Evolutionary conservation across 768 basidiomycete species (phyloP).

Genomic region (Mycena maculata): DNA sequence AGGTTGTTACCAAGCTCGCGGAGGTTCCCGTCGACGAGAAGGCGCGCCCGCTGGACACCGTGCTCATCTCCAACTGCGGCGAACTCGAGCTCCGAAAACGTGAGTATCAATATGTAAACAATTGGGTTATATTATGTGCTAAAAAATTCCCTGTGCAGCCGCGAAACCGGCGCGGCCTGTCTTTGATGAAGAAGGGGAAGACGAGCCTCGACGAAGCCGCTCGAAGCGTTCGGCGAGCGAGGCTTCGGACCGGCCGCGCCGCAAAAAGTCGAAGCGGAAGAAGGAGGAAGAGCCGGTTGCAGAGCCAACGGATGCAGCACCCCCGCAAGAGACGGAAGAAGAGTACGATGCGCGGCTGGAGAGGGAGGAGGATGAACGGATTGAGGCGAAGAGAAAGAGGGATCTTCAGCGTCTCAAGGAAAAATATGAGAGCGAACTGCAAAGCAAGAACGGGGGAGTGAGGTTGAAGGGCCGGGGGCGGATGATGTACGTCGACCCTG

Average conservation of each 20-base stretch:
- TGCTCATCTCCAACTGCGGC: slow-evolving; percentile 81
- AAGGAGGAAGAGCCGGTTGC: slow-evolving; percentile 26
- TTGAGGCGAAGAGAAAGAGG: slow-evolving; percentile 57
- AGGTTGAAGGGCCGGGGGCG: slow-evolving; percentile 80
- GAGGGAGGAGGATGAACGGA: slow-evolving; percentile 71
- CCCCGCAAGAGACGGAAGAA: slow-evolving; percentile 70
- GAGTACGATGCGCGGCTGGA: slow-evolving; percentile 79
- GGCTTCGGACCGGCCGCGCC: slow-evolving; percentile 39
- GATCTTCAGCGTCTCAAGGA: slow-evolving; percentile 64
- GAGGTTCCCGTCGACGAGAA: slow-evolving; percentile 79
- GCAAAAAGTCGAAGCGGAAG: slow-evolving; percentile 39
- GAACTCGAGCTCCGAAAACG: slow-evolving; percentile 80
- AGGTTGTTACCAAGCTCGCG: slow-evolving; percentile 68
- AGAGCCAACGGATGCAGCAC: slow-evolving; percentile 30
- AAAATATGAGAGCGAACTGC: slow-evolving; percentile 46
- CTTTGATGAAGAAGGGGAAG: slow-evolving; percentile 20
- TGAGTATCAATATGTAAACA: slow-evolving; percentile 11
- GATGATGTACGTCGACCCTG: slow-evolving; percentile 77
- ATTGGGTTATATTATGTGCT: background rate
- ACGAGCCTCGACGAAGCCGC: slow-evolving; percentile 20
- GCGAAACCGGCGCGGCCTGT: slow-evolving; percentile 28
- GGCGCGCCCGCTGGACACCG: slow-evolving; percentile 74
- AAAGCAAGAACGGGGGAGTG: slow-evolving; percentile 56
- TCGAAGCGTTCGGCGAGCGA: slow-evolving; percentile 41
- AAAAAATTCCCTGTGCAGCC: background rate